Evolutionary conservation across 106 monocot genomes (phyloP), one percentile per base, ranked within the genome.

Genomic region (Xerophyta viscosa): DNA sequence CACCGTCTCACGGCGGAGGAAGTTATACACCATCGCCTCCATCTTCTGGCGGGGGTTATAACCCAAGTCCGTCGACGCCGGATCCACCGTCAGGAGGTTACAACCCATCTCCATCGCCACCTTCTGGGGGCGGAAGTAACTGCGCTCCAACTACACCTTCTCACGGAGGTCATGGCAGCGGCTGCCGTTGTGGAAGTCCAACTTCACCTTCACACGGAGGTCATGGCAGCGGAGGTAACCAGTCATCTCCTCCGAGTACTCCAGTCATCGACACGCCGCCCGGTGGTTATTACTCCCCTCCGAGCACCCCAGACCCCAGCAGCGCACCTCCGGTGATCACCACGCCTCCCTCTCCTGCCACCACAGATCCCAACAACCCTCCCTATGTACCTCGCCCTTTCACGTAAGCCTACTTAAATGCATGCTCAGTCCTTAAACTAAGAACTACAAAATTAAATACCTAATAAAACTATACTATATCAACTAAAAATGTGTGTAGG

Each of bases 361-460:
- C 31, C 31, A 41, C 64, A 14, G 57, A 62, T 45, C 70, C 70
- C 5, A 53, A 39, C 57, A 61, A 21, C 21, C 63, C 72, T n/a
- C 70, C 66, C 5, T 58, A 70, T 56, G 37, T 67, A 24, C 51
- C 68, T 6, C 71, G 64, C 27, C 71, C 76, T 24, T 79, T 71
- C 84, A 52, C 64, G 84, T 79, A 69, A 76, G 56, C 13, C 10
- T 39, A 1, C 39, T 39, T 39, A 12, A 12, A n/a, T n/a, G n/a
- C n/a, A n/a, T n/a, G n/a, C n/a, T n/a, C n/a, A n/a, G n/a, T n/a
- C n/a, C n/a, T 39, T 39, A 12, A 39, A 39, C 1, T 15, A 39
- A 39, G 13, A 2, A 7, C 6, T 39, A 39, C n/a, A n/a, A n/a
- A n/a, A n/a, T n/a, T n/a, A n/a, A n/a, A n/a, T n/a, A n/a, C n/a